Conservation (phyloP, 805 yeast genomes). For the Vanderwaltozyma verrucispora region DNA sequence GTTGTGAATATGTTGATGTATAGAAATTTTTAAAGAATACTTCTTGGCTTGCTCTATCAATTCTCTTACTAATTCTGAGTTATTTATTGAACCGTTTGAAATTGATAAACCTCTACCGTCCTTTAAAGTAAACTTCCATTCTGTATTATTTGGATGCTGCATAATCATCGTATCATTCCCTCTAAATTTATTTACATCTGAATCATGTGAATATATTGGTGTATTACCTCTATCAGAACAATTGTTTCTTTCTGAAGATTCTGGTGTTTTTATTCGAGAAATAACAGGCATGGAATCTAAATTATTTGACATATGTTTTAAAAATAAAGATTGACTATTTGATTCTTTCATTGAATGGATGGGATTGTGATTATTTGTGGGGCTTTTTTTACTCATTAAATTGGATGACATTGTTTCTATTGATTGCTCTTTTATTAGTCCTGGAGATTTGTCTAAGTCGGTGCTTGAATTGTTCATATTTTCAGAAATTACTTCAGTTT, state of each 20-base stretch:
- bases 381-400: too few relatives aligned
- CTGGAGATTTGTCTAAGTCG: too few relatives aligned
- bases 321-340: not conserved
- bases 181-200: not conserved
- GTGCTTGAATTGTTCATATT: too few relatives aligned
- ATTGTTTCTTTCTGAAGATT: not conserved
- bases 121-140: slow-evolving; percentile 52
- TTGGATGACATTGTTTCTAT: too few relatives aligned
- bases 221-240: not conserved
- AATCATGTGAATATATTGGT: not conserved
- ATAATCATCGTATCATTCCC: not conserved
- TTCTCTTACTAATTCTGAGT: slow-evolving; percentile 44
- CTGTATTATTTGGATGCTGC: slow-evolving; percentile 28
- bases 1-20: slow-evolving; percentile 82
- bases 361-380: too few relatives aligned
- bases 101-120: slow-evolving; percentile 38
- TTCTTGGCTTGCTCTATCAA: slow-evolving; percentile 51
- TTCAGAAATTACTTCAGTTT: too few relatives aligned
- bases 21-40: slow-evolving; percentile 48
- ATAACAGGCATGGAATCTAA: slow-evolving; percentile 1
- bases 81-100: slow-evolving; percentile 41
- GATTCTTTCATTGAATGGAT: too few relatives aligned
- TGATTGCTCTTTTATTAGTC: too few relatives aligned
- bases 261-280: slow-evolving; percentile 1
- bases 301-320: slow-evolving; percentile 1